Evolutionary conservation across 345 rosid species (phyloP).

Genomic region (Aquilaria malaccensis): DNA sequence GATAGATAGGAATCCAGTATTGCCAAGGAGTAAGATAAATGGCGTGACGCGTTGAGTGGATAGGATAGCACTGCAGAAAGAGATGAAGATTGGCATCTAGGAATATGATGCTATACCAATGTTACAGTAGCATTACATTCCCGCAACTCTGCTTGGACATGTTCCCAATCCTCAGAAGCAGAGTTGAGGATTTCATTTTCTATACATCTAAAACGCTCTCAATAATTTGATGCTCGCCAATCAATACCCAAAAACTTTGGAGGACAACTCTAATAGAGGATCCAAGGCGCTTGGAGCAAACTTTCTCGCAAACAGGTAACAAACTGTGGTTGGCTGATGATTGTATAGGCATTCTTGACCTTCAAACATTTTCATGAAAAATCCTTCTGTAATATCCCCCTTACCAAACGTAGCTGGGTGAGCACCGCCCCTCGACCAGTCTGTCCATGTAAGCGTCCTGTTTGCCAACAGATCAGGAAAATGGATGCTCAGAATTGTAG

Average conservation of each 20-base stretch:
- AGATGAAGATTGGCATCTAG: too few species aligned
- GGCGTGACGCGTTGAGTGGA: too few species aligned
- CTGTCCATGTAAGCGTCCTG: conserved; percentile 71
- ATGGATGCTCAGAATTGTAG: conserved; percentile 69
- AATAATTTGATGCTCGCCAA: background rate
- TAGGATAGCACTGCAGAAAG: too few species aligned
- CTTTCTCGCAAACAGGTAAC: conserved; percentile 77
- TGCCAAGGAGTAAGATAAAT: too few species aligned
- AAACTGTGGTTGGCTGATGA: conserved; percentile 33
- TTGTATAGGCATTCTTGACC: conserved; percentile 49
- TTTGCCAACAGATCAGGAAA: conserved; percentile 59
- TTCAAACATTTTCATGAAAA: conserved; percentile 43
- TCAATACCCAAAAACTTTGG: conserved; percentile 45
- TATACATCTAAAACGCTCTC: background rate
- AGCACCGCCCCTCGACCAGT: conserved; percentile 93
- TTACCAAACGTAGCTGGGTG: conserved; percentile 80
- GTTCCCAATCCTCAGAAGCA: background rate
- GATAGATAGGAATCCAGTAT: too few species aligned
- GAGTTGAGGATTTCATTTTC: background rate
- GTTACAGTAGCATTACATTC: too few species aligned
- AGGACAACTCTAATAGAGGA: conserved; percentile 44
- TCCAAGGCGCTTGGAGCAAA: conserved; percentile 76
- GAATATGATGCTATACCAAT: too few species aligned
- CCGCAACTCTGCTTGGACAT: too few species aligned
- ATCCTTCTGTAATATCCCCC: conserved; percentile 44